Evolutionary conservation across 495 filamentous ascomycete genomes (phyloP).

Genomic region (Eremomyces bilateralis): DNA sequence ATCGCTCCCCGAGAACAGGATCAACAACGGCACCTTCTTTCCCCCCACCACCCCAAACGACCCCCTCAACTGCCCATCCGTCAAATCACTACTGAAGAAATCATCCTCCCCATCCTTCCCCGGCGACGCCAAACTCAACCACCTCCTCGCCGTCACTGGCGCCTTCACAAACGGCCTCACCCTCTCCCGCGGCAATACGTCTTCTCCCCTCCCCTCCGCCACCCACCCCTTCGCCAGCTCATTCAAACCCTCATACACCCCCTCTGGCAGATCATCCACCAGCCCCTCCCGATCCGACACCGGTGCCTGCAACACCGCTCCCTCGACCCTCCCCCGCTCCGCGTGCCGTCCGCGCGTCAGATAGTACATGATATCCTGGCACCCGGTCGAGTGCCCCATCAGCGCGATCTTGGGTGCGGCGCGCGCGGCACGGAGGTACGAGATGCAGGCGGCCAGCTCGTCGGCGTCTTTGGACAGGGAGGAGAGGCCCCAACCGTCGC

Average conservation of each 20-base stretch:
- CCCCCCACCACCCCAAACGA: slow-evolving; percentile 42
- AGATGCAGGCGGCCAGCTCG: slow-evolving; percentile 51
- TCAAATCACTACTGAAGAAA: slow-evolving; percentile 64
- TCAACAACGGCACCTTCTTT: slow-evolving; percentile 31
- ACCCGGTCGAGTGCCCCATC: slow-evolving; percentile 76
- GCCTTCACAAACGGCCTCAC: slow-evolving; percentile 26
- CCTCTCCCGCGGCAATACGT: slow-evolving; percentile 33
- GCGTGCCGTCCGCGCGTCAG: slow-evolving; percentile 16
- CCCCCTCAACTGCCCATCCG: slow-evolving; percentile 29
- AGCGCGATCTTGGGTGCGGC: slow-evolving; percentile 43
- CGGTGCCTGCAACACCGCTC: slow-evolving; percentile 63
- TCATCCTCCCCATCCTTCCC: slow-evolving; percentile 54
- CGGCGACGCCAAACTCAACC: slow-evolving; percentile 39
- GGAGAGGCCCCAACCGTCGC: slow-evolving; percentile 49
- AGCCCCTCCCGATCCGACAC: slow-evolving; percentile 60
- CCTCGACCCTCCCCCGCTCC: slow-evolving; percentile 36
- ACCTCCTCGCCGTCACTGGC: slow-evolving; percentile 45
- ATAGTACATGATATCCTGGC: slow-evolving; percentile 73
- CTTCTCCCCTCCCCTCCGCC: slow-evolving; percentile 26
- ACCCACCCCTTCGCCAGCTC: slow-evolving; percentile 31
- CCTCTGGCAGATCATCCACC: slow-evolving; percentile 16
- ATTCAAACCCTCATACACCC: slow-evolving; percentile 29
- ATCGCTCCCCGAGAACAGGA: slow-evolving; percentile 52
- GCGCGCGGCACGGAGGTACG: slow-evolving; percentile 33
- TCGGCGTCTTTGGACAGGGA: slow-evolving; percentile 46